phyloP scores from a whole-genome alignment of 495 filamentous ascomycete species.

The Parachaetomium inaequale region DNA sequence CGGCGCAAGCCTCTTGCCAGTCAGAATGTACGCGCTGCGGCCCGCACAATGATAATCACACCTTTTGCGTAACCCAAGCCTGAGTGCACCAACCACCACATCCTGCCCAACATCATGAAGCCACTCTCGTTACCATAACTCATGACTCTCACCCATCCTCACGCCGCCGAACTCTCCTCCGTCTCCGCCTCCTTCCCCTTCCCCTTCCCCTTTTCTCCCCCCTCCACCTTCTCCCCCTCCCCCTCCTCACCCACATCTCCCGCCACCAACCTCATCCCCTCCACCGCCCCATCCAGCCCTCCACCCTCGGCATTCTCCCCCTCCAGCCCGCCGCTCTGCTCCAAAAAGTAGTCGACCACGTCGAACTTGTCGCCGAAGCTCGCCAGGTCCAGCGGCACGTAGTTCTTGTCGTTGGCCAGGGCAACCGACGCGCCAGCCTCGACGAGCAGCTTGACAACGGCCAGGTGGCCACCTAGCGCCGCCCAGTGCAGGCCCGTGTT shows the following conservation, averaged over 20 bases:
- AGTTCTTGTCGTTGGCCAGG: slow-evolving; percentile 73
- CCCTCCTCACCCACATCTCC: slow-evolving; percentile 12
- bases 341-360: slow-evolving; percentile 63
- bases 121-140: neutral
- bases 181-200: slow-evolving; percentile 9
- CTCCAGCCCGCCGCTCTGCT: slow-evolving; percentile 54
- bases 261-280: slow-evolving; percentile 7
- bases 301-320: slow-evolving; percentile 40
- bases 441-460: slow-evolving; percentile 69
- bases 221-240: neutral
- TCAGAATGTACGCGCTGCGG: slow-evolving; percentile 66
- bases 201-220: slow-evolving; percentile 2
- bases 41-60: slow-evolving; percentile 17
- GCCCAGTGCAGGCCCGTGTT: slow-evolving; percentile 95
- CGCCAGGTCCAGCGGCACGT: slow-evolving; percentile 82
- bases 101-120: neutral
- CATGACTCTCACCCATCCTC: neutral
- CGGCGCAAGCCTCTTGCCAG: slow-evolving; percentile 53
- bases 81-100: neutral
- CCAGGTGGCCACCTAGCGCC: slow-evolving; percentile 78
- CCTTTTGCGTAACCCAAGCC: neutral
- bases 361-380: slow-evolving; percentile 66
- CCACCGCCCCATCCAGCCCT: slow-evolving; percentile 7
- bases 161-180: neutral
- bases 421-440: slow-evolving; percentile 62